Evolutionary conservation across 208 protist genomes (phyloP), one percentile per base, ranked within the genome.

Genomic region (Acanthamoeba culbertsoni): DNA sequence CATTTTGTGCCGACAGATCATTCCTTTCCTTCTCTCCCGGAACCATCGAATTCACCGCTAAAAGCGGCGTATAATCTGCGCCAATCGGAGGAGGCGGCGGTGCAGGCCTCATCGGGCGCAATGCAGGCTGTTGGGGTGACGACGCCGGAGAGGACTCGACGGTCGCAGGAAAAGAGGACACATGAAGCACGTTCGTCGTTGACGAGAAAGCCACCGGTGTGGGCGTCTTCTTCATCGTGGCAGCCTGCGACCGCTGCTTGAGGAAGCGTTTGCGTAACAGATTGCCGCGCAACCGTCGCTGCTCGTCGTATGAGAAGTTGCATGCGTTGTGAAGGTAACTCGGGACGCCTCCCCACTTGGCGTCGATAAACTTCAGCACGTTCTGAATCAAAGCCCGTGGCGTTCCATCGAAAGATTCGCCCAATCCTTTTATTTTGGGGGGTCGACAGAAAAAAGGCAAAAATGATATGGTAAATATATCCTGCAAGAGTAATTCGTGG

Each of bases 291-390:
- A 92, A 57, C 7, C 35, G 57, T 2, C 2, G 1, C 35, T 92
- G 86, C 42, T 92, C 86, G 37, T 45, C 51, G 86, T 75, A 92
- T 1, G 86, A 42, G 62, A 92, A 92, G 86, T 73, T 73, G 62
- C 86, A 92, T 12, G 86, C 86, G 31, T 73, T 68, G 40, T 92
- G 86, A 18, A 92, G 45, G 62, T 75, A 92, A 57, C 23, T 33
- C 37, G 57, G 51, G 26, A 92, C 86, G 35, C 42, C 42, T 48
- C 86, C 86, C 86, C 86, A 92, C 45, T 92, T 48, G 59, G 35
- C 35, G 86, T 92, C 86, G 23, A 92, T 92, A 20, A 65, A 92
- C 57, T 92, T 57, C 2, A 92, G 45, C 1, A 92, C 31, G 42
- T 92, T 48, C 7, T 40, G 31, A 10, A 92, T 92, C 35, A 92